Evolutionary conservation across 345 rosid genomes (phyloP), one percentile per base, ranked within the genome.

Genomic region (Citrus trifoliata): DNA sequence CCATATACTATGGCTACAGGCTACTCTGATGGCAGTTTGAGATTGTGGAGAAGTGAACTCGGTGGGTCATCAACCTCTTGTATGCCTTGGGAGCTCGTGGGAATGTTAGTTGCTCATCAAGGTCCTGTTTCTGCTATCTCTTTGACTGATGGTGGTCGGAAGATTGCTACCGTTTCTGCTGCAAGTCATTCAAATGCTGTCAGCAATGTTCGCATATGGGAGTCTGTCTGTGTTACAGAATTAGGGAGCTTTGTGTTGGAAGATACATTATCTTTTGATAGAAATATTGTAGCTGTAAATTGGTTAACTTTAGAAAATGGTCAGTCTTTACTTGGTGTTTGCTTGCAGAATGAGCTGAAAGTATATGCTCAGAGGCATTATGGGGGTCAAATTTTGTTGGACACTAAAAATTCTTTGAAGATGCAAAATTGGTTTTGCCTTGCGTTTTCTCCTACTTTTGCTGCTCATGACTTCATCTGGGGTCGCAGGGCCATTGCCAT

Each of bases 1-100:
- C 85, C 89, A 68, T 95, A 93, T 86, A 75, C 85, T 69, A 84
- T 95, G 90, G 98, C 93, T 64, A 93, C 95, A 6, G 98, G 98
- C 77, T 90, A 80, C 78, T 82, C 84, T 80, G 94, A 91, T 89
- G 98, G 98, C 67, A 84, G 87, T 85, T 76, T 93, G 87, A 95
- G 91, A 82, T 82, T 93, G 79, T 95, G 98, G 98, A 90, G 87
- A 84, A 87, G 88, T 84, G 85, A 82, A 59, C 28, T 83, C 81
- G 85, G 79, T 77, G 76, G 79, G 71, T 73, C 74, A 59, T 82
- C 87, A 77, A 79, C 84, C 75, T 73, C 85, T 79, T 46, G 48
- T 28, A 37, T 40, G 64, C 78, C 64, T 30, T 93, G 98, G 97
- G 92, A 90, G 86, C 90, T 92, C 77, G 97, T 92, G 68, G 98